Base-by-base conservation (phyloP, 2,329 filamentous ascomycete species). In the Chaetomiaceae sp. region DNA sequence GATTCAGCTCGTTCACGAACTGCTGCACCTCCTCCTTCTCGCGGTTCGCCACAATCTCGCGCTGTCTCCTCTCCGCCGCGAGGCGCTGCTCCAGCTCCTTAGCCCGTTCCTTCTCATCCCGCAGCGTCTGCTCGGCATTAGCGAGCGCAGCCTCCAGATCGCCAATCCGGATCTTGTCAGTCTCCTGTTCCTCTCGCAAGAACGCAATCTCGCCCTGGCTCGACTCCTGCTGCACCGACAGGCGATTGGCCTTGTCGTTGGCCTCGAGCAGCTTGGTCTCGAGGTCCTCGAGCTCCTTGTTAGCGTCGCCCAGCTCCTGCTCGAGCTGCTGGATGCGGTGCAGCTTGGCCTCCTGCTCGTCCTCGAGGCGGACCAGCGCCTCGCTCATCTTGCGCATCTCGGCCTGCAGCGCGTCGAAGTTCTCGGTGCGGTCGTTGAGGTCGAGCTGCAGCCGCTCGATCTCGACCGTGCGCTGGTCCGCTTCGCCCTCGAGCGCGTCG, bases 11-110 rank as follows among this genome's bases (percentile, higher is more conserved):
- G 60, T 94, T 91, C 61, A 97, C 81, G 53, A 95, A 81, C 65
- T 91, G 86, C 68, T 97, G 90, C 42, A 95, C 86, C 62, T 97
- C 91, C 62, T 95, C 86, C 70, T 97, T 95, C 68, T 95, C 90
- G 59, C 87, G 83, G 60, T 81, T 85, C 38, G 88, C 88, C 45
- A 96, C 78, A 39, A 90, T 79, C 63, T 97, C 91, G 36, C 88
- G 80, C 66, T 97, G 91, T 55, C 85, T 79, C 46, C 90, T 76
- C 68, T 97, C 93, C 47, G 85, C 81, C 18, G 79, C 74, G 19
- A 95, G 75, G n/a, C 84, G 80, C 52, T 82, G 77, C 58, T 89
- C 84, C 22, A 90, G 71, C 57, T 89, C 86, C 59, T 72, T 75
- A 15, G 76, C 73, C 38, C 80, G 82, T 50, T 96, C 90, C 65